These are phyloP conservation scores for Phytophthora macrochlamydospora DNA, from an alignment of 352 stramenopile genomes.

Conservation along the genomic window DNA sequence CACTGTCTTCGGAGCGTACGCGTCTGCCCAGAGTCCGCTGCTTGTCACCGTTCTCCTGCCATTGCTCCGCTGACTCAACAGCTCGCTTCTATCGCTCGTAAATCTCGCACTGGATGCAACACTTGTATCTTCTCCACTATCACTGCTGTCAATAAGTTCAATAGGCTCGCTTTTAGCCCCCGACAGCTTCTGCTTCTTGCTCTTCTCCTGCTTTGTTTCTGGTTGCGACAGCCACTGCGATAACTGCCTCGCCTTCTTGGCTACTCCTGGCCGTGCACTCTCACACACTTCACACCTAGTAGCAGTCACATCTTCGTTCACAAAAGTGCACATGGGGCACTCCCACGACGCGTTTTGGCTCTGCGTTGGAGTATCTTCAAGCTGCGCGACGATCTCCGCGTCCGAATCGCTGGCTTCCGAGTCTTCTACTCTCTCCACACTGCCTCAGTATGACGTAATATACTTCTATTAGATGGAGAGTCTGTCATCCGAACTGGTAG, in stretches of 20 bases:
- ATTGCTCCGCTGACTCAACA: conserved; percentile 10
- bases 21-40: conserved; percentile 56
- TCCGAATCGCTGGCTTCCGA: conserved; percentile 37
- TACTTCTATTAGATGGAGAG: neutral
- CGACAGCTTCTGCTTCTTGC: conserved; percentile 12
- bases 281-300: conserved; percentile 50
- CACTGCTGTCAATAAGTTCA: conserved; percentile 48
- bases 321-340: conserved; percentile 53
- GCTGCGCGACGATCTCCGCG: conserved; percentile 14
- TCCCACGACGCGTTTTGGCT: conserved; percentile 28
- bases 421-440: conserved; percentile 8
- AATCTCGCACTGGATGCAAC: conserved; percentile 6
- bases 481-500: too few species aligned
- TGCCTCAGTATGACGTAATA: neutral
- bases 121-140: conserved; percentile 21
- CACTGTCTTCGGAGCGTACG: conserved; percentile 41
- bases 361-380: conserved; percentile 1
- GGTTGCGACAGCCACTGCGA: conserved; percentile 50
- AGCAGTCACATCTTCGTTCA: conserved; percentile 34
- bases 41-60: neutral
- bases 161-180: conserved; percentile 3
- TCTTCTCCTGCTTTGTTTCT: conserved; percentile 12
- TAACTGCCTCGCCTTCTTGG: conserved; percentile 40
- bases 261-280: conserved; percentile 24
- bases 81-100: neutral